These are phyloP conservation scores for Rusavskia elegans DNA, from an alignment of 495 filamentous ascomycete species.

Conservation along the genomic window DNA sequence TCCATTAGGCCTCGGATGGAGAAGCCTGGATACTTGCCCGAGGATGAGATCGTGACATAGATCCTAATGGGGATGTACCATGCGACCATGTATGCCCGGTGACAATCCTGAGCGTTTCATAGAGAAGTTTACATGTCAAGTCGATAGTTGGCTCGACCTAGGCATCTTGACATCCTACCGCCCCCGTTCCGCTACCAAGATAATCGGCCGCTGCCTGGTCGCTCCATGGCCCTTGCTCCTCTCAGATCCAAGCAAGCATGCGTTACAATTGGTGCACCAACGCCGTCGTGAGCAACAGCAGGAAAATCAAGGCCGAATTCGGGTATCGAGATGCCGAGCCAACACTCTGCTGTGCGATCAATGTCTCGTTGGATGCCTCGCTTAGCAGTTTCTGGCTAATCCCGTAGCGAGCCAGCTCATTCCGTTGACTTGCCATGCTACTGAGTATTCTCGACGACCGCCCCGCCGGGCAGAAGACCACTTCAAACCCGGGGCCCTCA, in stretches of 20 bases:
- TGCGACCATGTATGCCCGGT: no score
- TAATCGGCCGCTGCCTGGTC: no score
- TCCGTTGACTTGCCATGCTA: slow-evolving; percentile 28
- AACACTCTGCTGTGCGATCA: slow-evolving; percentile 1
- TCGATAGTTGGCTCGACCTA: no score
- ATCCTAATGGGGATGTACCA: no score
- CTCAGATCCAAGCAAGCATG: background rate
- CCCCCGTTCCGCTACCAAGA: no score
- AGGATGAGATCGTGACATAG: no score
- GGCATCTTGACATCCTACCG: no score
- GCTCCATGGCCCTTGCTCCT: background rate
- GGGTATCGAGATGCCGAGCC: background rate
- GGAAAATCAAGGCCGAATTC: background rate
- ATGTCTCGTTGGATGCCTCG: slow-evolving; percentile 6
- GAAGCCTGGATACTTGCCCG: no score
- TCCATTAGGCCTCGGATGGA: no score
- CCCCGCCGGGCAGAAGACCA: slow-evolving; percentile 60
- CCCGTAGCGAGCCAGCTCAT: slow-evolving; percentile 9
- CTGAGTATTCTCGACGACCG: slow-evolving; percentile 52
- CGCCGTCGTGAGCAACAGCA: background rate
- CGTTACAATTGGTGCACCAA: background rate
- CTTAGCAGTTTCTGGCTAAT: slow-evolving; percentile 2
- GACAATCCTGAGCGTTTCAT: no score
- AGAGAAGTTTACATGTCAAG: no score
- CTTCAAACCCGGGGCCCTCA: slow-evolving; percentile 52